phyloP scores from a whole-genome alignment of 352 stramenopile species.

The Pythium folliculosum region DNA sequence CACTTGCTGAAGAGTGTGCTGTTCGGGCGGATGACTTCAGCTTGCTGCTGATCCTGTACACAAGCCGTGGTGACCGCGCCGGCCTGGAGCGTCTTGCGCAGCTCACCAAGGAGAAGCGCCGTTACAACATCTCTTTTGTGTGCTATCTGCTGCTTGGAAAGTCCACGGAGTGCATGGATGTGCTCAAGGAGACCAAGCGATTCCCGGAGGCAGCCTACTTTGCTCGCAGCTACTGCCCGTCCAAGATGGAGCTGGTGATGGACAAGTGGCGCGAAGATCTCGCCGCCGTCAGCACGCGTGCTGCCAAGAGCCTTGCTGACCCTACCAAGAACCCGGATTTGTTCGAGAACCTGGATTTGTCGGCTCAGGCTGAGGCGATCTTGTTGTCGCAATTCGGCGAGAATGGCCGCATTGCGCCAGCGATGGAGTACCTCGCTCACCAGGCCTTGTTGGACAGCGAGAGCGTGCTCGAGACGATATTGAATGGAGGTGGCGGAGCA shows the following conservation, averaged over 20 bases:
- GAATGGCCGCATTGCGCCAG: constrained; percentile 46
- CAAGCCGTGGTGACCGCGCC: constrained; percentile 92
- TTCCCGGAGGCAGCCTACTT: constrained; percentile 99
- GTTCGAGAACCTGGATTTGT: constrained; percentile 96
- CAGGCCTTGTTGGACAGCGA: constrained; percentile 67
- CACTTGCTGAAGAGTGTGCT: constrained; percentile 94
- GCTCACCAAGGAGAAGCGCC: constrained; percentile 81
- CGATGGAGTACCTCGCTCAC: constrained; percentile 79
- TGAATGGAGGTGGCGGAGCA: constrained; percentile 25
- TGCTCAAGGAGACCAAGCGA: constrained; percentile 94
- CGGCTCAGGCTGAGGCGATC: constrained; percentile 94
- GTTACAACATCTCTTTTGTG: constrained; percentile 97
- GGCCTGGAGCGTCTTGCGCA: constrained; percentile 91
- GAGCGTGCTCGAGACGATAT: constrained; percentile 52
- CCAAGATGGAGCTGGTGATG: constrained; percentile 94
- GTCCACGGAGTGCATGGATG: constrained; percentile 94
- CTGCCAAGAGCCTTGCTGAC: constrained; percentile 94
- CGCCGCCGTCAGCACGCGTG: constrained; percentile 78
- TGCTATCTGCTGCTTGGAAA: constrained; percentile 95
- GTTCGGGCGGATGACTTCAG: constrained; percentile 96
- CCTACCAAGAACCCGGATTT: constrained; percentile 91
- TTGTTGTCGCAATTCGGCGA: constrained; percentile 78
- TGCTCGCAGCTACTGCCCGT: constrained; percentile 97
- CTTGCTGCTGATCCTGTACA: constrained; percentile 96
- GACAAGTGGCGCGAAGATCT: constrained; percentile 96